Evolutionary conservation across 2,329 filamentous ascomycete genomes (phyloP).

Genomic region (Macroventuria anomochaeta): DNA sequence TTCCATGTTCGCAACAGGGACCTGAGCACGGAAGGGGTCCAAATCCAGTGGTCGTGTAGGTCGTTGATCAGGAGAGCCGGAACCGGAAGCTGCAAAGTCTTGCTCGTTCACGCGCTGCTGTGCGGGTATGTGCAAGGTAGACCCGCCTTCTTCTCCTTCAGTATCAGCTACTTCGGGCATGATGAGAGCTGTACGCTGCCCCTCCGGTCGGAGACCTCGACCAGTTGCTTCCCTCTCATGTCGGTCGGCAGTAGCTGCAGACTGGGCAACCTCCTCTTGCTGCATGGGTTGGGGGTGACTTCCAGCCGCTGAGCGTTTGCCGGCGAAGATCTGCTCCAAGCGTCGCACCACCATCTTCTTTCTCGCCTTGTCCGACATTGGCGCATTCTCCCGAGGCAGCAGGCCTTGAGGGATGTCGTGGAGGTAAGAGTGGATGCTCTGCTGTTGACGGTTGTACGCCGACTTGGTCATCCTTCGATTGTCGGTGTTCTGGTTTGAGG

Average conservation of each 20-base stretch:
- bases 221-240: constrained; percentile 51
- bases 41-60: constrained; percentile 78
- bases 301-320: constrained; percentile 60
- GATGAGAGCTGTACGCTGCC: constrained; percentile 55
- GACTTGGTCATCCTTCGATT: constrained; percentile 38
- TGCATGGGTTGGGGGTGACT: constrained; percentile 60
- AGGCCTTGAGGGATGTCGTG: constrained; percentile 75
- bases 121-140: constrained; percentile 18
- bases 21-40: constrained; percentile 77
- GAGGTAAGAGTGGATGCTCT: constrained; percentile 72
- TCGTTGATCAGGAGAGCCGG: constrained; percentile 68
- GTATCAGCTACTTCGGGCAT: constrained; percentile 38
- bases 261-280: constrained; percentile 64
- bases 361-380: constrained; percentile 74
- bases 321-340: constrained; percentile 82
- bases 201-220: constrained; percentile 46
- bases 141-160: constrained; percentile 14
- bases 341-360: constrained; percentile 78
- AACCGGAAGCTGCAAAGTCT: constrained; percentile 38
- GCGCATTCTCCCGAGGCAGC: constrained; percentile 63
- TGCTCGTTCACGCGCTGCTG: constrained; percentile 34
- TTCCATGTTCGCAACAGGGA: constrained; percentile 77
- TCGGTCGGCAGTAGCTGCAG: constrained; percentile 58
- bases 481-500: constrained; percentile 35
- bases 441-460: constrained; percentile 44